A percentile compares a stretch with the other conserved stretches of the same genome.
phyloP scores from a whole-genome alignment of 2,329 filamentous ascomycete genomes.

The Chalaropsis thielavioides region DNA sequence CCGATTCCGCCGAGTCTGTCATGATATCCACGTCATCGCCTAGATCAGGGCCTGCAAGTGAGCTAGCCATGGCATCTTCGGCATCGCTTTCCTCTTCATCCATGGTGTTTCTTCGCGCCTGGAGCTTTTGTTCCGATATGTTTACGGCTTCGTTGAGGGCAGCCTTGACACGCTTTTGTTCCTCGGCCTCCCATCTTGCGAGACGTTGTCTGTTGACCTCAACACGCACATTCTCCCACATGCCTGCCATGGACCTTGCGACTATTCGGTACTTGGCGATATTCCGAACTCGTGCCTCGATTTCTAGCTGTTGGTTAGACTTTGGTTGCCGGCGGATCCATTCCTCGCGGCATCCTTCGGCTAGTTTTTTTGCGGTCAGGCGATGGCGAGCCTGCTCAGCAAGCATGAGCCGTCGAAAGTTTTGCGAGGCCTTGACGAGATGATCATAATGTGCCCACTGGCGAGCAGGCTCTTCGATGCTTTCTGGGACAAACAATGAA shows the following conservation, averaged over 20 bases:
- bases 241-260: slow-evolving; percentile 40
- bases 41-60: not conserved
- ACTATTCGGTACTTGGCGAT: slow-evolving; percentile 58
- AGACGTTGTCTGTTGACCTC: slow-evolving; percentile 48
- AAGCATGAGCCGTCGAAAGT: slow-evolving; percentile 67
- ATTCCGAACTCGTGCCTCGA: slow-evolving; percentile 56
- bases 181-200: slow-evolving; percentile 49
- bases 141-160: slow-evolving; percentile 62
- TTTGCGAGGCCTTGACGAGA: slow-evolving; percentile 60
- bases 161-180: slow-evolving; percentile 49
- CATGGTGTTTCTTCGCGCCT: slow-evolving; percentile 33
- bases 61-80: slow-evolving; percentile 23
- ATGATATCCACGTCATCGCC: slow-evolving; percentile 32
- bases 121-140: slow-evolving; percentile 52
- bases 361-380: slow-evolving; percentile 61
- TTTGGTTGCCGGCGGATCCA: slow-evolving; percentile 63
- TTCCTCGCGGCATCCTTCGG: slow-evolving; percentile 61
- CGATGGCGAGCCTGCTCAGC: slow-evolving; percentile 68
- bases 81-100: slow-evolving; percentile 38
- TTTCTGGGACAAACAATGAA: slow-evolving; percentile 58
- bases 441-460: slow-evolving; percentile 86
- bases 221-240: slow-evolving; percentile 48
- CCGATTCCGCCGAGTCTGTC: slow-evolving; percentile 22
- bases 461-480: slow-evolving; percentile 54
- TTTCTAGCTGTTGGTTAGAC: slow-evolving; percentile 64